Conservation (phyloP, 163 green algal genomes). For the Volvox carteri region DNA sequence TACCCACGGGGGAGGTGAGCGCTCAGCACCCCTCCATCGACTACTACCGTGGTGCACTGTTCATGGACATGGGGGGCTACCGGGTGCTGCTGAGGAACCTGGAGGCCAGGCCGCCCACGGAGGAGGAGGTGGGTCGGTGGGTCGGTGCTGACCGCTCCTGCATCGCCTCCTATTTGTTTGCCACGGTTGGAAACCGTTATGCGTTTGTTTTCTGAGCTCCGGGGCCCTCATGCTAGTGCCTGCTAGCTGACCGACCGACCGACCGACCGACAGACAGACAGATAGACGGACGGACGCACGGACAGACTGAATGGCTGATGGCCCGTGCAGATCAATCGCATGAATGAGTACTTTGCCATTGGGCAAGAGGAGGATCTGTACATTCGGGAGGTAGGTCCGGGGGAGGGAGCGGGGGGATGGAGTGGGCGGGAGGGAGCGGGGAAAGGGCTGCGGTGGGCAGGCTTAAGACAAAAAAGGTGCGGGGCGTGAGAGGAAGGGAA, state of each 20-base stretch:
- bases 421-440: neutral
- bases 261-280: too few relatives aligned
- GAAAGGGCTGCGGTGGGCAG: neutral
- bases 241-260: too few relatives aligned
- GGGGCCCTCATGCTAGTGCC: too few relatives aligned
- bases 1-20: neutral
- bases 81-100: constrained; percentile 47
- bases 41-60: constrained; percentile 60
- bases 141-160: too few relatives aligned
- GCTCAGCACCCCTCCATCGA: constrained; percentile 57
- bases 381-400: constrained; percentile 58
- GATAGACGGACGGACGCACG: too few relatives aligned
- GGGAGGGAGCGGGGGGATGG: neutral
- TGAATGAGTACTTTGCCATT: constrained; percentile 60
- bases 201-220: too few relatives aligned
- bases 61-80: constrained; percentile 64
- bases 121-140: constrained; percentile 37
- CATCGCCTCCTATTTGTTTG: too few relatives aligned
- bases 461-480: neutral
- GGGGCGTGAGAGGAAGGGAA: neutral
- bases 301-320: too few relatives aligned
- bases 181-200: too few relatives aligned
- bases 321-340: constrained; percentile 20
- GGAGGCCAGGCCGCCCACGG: constrained; percentile 18
- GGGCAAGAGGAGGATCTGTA: constrained; percentile 57